Percentiles rank a stretch among this genome's conserved stretches.
Evolutionary conservation across 805 yeast species (phyloP).

Genomic region (Hanseniaspora hatyaiensis): DNA sequence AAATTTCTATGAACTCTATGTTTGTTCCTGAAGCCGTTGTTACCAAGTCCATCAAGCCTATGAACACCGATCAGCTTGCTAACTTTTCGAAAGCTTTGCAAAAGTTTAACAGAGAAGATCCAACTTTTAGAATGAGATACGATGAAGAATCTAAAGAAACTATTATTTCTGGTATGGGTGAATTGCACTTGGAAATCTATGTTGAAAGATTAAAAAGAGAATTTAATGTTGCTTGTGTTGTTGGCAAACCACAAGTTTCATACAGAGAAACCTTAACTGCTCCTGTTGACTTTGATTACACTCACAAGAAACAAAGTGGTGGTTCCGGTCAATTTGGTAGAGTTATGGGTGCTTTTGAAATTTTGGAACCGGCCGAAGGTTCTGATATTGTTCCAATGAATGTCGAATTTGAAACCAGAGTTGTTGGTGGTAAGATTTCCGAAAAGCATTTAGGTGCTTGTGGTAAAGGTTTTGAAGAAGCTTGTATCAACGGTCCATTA

Average conservation of each 20-base stretch:
- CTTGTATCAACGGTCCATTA: slow-evolving; percentile 90
- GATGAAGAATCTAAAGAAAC: slow-evolving; percentile 90
- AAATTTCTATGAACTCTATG: slow-evolving; percentile 90
- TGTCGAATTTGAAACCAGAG: slow-evolving; percentile 61
- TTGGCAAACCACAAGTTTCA: slow-evolving; percentile 97
- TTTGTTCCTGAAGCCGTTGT: slow-evolving; percentile 98
- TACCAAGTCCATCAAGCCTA: slow-evolving; percentile 80
- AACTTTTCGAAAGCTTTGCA: slow-evolving; percentile 94
- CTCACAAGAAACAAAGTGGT: slow-evolving; percentile 96
- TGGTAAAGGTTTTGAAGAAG: slow-evolving; percentile 89
- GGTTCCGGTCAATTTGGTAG: slow-evolving; percentile 99
- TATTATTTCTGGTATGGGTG: slow-evolving; percentile 92
- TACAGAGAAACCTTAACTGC: slow-evolving; percentile 83
- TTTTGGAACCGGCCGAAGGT: slow-evolving; percentile 39
- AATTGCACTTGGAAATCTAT: slow-evolving; percentile 89
- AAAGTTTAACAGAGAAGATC: slow-evolving; percentile 97
- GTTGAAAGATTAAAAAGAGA: slow-evolving; percentile 98
- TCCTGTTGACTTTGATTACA: slow-evolving; percentile 71
- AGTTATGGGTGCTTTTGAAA: slow-evolving; percentile 72
- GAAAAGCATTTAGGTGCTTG: slow-evolving; percentile 91
- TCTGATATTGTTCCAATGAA: slow-evolving; percentile 15
- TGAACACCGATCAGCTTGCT: slow-evolving; percentile 68
- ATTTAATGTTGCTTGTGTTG: slow-evolving; percentile 85
- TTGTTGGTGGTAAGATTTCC: slow-evolving; percentile 94
- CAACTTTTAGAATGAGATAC: slow-evolving; percentile 86